Percentiles rank a stretch among this genome's conserved stretches.
Evolutionary conservation across 1,284 basidiomycete genomes (phyloP).

Genomic region (Vanrija sp.): DNA sequence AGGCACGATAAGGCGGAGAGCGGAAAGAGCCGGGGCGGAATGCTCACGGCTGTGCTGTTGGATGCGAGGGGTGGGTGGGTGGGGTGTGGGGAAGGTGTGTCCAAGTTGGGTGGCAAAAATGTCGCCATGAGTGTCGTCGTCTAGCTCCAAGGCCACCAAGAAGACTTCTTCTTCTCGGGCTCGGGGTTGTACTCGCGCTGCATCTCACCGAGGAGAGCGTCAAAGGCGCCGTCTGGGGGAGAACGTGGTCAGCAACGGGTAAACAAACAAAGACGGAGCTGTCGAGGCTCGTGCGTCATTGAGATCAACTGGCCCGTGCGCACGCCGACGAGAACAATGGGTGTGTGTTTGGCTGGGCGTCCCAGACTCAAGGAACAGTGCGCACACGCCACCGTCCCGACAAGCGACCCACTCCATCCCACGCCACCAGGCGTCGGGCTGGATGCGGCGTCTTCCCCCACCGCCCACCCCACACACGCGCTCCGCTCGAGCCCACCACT

Average conservation of each 20-base stretch:
- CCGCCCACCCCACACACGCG: too few relatives aligned
- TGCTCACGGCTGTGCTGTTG: not conserved
- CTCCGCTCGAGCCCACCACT: too few relatives aligned
- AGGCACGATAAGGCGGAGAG: not conserved
- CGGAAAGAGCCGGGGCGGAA: not conserved
- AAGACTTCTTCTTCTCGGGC: conserved; percentile 43
- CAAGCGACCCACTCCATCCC: too few relatives aligned
- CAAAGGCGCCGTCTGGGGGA: conserved; percentile 72
- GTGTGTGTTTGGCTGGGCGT: too few relatives aligned
- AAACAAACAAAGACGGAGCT: too few relatives aligned
- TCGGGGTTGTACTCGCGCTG: conserved; percentile 48
- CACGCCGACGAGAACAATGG: not conserved
- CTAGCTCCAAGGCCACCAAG: conserved; percentile 33
- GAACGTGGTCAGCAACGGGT: not conserved
- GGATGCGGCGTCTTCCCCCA: not conserved
- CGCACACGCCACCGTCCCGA: not conserved
- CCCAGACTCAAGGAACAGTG: too few relatives aligned
- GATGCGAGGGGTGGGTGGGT: not conserved
- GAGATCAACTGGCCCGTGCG: too few relatives aligned
- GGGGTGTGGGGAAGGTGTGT: not conserved
- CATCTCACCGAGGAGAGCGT: conserved; percentile 80
- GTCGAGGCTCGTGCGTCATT: too few relatives aligned
- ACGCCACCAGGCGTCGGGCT: not conserved
- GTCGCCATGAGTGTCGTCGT: not conserved
- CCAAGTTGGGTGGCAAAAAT: not conserved